Base-by-base conservation (phyloP, 352 stramenopile genomes). In the Phytophthora pini region DNA sequence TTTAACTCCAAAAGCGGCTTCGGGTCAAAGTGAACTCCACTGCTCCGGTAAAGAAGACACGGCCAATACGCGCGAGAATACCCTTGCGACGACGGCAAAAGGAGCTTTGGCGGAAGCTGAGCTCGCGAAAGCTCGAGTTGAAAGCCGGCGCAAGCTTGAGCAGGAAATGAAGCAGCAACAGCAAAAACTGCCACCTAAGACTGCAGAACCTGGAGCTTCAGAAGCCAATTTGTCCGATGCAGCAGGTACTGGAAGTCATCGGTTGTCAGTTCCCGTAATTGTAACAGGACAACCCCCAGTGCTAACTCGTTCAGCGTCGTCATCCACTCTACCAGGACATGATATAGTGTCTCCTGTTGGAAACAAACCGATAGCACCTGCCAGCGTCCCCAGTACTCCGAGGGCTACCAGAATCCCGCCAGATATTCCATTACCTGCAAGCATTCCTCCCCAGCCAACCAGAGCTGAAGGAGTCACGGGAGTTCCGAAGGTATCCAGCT, bases 21-120 rank as follows among this genome's bases (percentile, higher is more conserved):
- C 26, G 12, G 48, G 26, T 11, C 60, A 62, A 55, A 32, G n/a
- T 26, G 43, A 31, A 17, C 20, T 27, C 26, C 32, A 47, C 31
- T 52, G 8, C 8, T 38, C 53, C 2, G 27, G 20, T 10, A 38
- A 24, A 26, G 31, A 22, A 11, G 22, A 45, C 43, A 38, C 66
- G 24, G 8, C 13, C 3, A 60, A 13, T 22, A 85, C 74, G 40
- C 58, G 64, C 5, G 71, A 85, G 26, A 38, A 79, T 51, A 80
- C 75, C 3, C 67, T 90, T 6, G 69, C 64, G 10, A 63, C 77
- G 4, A 87, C 79, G 10, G 70, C 72, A 15, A 88, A 90, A 56
- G 81, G 83, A 8, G 85, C 85, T 3, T 59, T 86, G 20, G 78
- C 73, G 5, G 85, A 93, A 63, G 85, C 85, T 5, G 81, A 93